Percentiles rank a stretch among this genome's conserved stretches.
These are phyloP conservation scores for Agarophyton chilense DNA, from an alignment of 23 red algal genomes.

Conservation along the genomic window DNA sequence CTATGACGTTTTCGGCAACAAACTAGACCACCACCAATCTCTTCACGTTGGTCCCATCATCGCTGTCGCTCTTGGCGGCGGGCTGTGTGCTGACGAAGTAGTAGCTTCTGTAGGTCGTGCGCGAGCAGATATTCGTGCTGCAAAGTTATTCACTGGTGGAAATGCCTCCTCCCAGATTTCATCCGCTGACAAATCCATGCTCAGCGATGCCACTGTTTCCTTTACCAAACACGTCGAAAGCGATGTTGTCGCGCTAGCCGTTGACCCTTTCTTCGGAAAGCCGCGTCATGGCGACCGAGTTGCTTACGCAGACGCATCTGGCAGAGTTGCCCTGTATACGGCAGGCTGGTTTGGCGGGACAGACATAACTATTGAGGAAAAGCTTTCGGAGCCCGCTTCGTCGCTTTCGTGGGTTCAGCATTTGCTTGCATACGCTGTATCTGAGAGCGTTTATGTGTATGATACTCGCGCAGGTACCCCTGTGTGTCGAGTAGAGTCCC, in stretches of 20 bases:
- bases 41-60: constrained; percentile 58
- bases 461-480: constrained; percentile 23
- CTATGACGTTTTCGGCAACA: constrained; percentile 74
- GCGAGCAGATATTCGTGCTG: constrained; percentile 45
- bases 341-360: constrained; percentile 68
- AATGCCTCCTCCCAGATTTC: background rate
- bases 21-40: constrained; percentile 40
- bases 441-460: constrained; percentile 58
- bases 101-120: constrained; percentile 44
- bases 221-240: constrained; percentile 24
- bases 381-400: background rate
- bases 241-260: constrained; percentile 42
- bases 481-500: constrained; percentile 48
- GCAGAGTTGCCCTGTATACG: constrained; percentile 43
- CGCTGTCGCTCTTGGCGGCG: constrained; percentile 62
- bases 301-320: constrained; percentile 55
- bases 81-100: constrained; percentile 29
- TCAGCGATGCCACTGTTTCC: constrained; percentile 31
- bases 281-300: constrained; percentile 57
- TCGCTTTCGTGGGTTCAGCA: constrained; percentile 52
- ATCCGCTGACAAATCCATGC: constrained; percentile 30
- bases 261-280: constrained; percentile 65
- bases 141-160: constrained; percentile 23
- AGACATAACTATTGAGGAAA: constrained; percentile 18
- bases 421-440: constrained; percentile 34